Conservation (phyloP, 2,329 filamentous ascomycete species). For the Aureobasidium subglaciale region DNA sequence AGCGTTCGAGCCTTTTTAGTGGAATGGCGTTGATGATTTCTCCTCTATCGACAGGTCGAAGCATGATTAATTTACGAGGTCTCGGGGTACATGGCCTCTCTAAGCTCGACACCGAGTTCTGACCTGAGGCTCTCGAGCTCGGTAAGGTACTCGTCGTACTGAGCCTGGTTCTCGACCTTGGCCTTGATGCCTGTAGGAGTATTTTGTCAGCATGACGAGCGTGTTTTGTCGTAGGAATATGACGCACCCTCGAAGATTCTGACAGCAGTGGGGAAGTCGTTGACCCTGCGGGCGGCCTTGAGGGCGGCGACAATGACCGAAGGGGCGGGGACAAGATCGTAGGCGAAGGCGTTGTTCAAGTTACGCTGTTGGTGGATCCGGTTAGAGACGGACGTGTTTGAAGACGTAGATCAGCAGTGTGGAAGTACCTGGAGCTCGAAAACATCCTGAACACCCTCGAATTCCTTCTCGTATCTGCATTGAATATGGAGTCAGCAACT, state of each 20-base stretch:
- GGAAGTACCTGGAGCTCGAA: conserved; percentile 91
- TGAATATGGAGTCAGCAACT: conserved; percentile 11
- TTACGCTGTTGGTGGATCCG: conserved; percentile 57
- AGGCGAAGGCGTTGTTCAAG: conserved; percentile 99
- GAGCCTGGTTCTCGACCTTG: conserved; percentile 97
- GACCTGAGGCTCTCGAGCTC: conserved; percentile 88
- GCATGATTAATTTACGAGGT: conserved; percentile 19
- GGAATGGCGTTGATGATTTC: conserved; percentile 11
- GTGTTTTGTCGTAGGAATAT: background rate
- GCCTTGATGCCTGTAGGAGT: conserved; percentile 74
- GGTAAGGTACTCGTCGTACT: conserved; percentile 94
- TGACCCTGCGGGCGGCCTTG: conserved; percentile 88
- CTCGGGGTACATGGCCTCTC: conserved; percentile 84
- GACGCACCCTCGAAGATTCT: conserved; percentile 92
- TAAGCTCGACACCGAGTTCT: conserved; percentile 85
- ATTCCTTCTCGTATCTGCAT: conserved; percentile 98
- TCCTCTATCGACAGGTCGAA: conserved; percentile 4
- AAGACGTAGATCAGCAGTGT: background rate
- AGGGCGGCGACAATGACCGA: conserved; percentile 86
- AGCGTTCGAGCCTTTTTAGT: background rate
- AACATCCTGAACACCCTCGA: conserved; percentile 93
- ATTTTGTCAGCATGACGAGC: background rate
- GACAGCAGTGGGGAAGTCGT: conserved; percentile 97
- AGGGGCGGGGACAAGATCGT: conserved; percentile 96
- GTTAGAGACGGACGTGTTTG: background rate